Evolutionary conservation across 352 stramenopile genomes (phyloP).

Genomic region (Pythium dissimile): DNA sequence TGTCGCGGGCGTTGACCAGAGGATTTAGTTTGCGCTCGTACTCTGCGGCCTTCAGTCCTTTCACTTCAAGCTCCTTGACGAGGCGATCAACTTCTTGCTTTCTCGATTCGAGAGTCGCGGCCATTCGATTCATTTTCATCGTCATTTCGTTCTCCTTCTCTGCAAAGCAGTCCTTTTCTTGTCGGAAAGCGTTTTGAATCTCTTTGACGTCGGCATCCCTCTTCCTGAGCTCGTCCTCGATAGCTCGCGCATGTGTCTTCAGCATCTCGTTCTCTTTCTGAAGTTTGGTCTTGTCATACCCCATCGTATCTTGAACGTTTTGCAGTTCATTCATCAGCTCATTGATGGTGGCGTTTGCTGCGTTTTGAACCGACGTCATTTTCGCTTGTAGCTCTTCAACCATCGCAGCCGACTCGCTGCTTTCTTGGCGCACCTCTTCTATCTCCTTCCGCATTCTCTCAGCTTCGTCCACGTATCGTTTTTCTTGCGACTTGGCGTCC

Average conservation of each 20-base stretch:
- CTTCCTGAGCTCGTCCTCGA: constrained; percentile 45
- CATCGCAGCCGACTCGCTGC: constrained; percentile 31
- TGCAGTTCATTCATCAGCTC: constrained; percentile 64
- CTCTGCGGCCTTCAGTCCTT: constrained; percentile 40
- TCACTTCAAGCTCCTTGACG: constrained; percentile 46
- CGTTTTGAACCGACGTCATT: constrained; percentile 65
- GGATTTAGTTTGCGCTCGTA: constrained; percentile 60
- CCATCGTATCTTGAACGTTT: constrained; percentile 47
- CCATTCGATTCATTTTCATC: constrained; percentile 26
- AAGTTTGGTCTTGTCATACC: constrained; percentile 43
- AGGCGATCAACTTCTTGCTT: constrained; percentile 59
- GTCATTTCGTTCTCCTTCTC: constrained; percentile 36
- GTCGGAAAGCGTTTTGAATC: constrained; percentile 17
- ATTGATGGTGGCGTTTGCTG: constrained; percentile 77
- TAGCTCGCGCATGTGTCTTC: constrained; percentile 32
- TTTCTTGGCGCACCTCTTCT: constrained; percentile 39
- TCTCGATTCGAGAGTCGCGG: constrained; percentile 44
- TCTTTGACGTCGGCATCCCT: constrained; percentile 44
- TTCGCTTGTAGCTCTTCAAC: constrained; percentile 63
- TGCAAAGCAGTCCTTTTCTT: constrained; percentile 23
- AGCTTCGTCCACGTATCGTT: constrained; percentile 33
- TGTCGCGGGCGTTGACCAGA: constrained; percentile 46
- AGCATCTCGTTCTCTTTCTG: constrained; percentile 47
- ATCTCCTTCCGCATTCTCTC: constrained; percentile 48
- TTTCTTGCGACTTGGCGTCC: constrained; percentile 43